phyloP scores from a whole-genome alignment of 1,284 basidiomycete genomes.

The Marasmius tenuissimus region DNA sequence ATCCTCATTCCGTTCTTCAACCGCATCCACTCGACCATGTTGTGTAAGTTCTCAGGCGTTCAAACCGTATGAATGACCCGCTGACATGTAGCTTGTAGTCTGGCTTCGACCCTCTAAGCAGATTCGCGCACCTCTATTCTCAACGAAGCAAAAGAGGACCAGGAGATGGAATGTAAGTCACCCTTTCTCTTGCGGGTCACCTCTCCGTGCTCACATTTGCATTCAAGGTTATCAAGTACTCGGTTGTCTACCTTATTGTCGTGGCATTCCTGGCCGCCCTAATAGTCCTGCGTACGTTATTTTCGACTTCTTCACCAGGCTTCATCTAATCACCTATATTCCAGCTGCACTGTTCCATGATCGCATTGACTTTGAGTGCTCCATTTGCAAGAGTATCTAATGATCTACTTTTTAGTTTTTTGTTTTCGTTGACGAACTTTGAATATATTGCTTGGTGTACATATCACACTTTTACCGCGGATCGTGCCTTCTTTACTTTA shows the following conservation, averaged over 20 bases:
- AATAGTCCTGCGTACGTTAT: constrained; percentile 69
- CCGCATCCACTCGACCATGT: constrained; percentile 87
- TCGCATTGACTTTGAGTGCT: constrained; percentile 66
- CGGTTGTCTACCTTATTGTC: constrained; percentile 80
- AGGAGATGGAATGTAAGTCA: constrained; percentile 83
- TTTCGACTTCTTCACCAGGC: neutral
- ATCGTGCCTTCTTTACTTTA: neutral
- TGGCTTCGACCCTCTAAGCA: constrained; percentile 92
- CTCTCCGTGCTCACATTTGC: constrained; percentile 1
- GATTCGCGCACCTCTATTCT: constrained; percentile 94
- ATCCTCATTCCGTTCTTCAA: constrained; percentile 87
- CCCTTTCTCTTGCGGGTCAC: neutral
- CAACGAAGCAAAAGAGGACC: constrained; percentile 89
- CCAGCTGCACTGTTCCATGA: constrained; percentile 72
- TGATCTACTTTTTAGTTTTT: constrained; percentile 29
- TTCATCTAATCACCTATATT: constrained; percentile 11
- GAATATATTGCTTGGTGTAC: constrained; percentile 1
- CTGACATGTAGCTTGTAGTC: constrained; percentile 47
- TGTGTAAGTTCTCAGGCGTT: constrained; percentile 56
- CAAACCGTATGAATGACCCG: constrained; percentile 3
- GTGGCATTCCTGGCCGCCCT: constrained; percentile 83
- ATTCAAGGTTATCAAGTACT: constrained; percentile 73
- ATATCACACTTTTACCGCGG: neutral
- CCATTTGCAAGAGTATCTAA: constrained; percentile 78
- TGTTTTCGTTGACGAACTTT: constrained; percentile 1